Evolutionary conservation across 139 green algal genomes (phyloP).

Genomic region (Volvox africanus): DNA sequence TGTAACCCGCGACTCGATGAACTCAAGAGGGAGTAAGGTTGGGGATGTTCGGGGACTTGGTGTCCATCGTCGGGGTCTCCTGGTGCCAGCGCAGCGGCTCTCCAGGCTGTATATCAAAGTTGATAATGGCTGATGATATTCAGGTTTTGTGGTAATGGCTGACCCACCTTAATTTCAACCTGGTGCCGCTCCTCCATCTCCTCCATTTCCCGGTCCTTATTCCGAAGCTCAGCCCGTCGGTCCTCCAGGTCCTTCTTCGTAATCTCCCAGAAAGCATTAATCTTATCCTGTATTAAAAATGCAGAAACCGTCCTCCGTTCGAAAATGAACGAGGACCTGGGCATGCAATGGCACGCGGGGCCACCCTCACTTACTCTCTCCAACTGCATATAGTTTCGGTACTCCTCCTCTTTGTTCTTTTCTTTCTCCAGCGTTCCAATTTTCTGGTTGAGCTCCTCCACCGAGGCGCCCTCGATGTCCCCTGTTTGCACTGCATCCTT

Average conservation of each 20-base stretch:
- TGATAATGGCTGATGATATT: neutral
- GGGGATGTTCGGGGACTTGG: no score
- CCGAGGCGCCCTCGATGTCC: constrained; percentile 75
- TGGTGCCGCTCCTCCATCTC: constrained; percentile 92
- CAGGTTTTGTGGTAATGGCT: neutral
- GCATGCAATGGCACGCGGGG: constrained; percentile 9
- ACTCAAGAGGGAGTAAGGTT: no score
- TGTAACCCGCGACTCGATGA: no score
- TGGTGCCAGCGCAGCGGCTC: neutral
- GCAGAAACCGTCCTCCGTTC: neutral
- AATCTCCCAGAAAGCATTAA: constrained; percentile 94
- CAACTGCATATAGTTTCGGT: constrained; percentile 94
- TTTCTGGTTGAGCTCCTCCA: constrained; percentile 86
- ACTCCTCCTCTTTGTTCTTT: constrained; percentile 91
- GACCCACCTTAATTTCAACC: constrained; percentile 86
- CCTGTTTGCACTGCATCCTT: constrained; percentile 66
- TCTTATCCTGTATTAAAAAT: constrained; percentile 86
- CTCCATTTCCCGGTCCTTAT: constrained; percentile 92
- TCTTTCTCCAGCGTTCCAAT: constrained; percentile 85
- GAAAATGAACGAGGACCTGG: neutral
- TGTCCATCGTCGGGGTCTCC: no score
- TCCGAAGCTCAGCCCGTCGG: constrained; percentile 81
- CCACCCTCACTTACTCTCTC: constrained; percentile 75
- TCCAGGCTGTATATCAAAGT: neutral
- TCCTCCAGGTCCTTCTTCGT: constrained; percentile 92